phyloP scores from a whole-genome alignment of 1,284 basidiomycete species.

The Leccinum glutinopallens region DNA sequence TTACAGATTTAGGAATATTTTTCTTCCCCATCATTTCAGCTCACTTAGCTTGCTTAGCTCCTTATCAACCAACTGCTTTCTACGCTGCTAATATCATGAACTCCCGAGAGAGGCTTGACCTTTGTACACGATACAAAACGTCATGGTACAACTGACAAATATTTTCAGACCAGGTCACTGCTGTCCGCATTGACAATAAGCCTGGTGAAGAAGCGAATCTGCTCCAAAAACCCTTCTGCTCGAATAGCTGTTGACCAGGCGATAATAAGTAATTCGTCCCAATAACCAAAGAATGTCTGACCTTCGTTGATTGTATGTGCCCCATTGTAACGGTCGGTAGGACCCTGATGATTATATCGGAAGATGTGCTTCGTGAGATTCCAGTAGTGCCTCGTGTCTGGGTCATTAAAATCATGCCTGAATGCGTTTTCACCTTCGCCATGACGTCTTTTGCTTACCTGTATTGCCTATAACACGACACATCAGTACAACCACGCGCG shows the following conservation, averaged over 20 bases:
- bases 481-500: conserved; percentile 10
- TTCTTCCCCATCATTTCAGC: too few relatives aligned
- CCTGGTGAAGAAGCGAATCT: conserved; percentile 39
- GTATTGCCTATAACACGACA: conserved; percentile 36
- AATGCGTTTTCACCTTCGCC: conserved; percentile 24
- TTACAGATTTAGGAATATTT: too few relatives aligned
- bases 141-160: background rate
- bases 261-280: background rate
- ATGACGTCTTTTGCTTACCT: conserved; percentile 21
- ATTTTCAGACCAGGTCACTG: conserved; percentile 11
- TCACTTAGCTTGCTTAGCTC: too few relatives aligned
- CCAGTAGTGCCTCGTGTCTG: conserved; percentile 51
- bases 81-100: background rate
- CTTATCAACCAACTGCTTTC: too few relatives aligned
- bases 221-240: conserved; percentile 38
- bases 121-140: background rate
- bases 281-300: conserved; percentile 12
- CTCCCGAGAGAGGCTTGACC: too few relatives aligned
- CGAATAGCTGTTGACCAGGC: conserved; percentile 29
- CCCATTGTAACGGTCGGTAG: conserved; percentile 40
- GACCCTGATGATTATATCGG: conserved; percentile 45
- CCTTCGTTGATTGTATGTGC: conserved; percentile 59
- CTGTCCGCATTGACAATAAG: conserved; percentile 41
- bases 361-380: conserved; percentile 50
- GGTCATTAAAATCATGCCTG: conserved; percentile 27